These are phyloP conservation scores for Lachnellula suecica DNA, from an alignment of 2,329 filamentous ascomycete species.

Conservation along the genomic window DNA sequence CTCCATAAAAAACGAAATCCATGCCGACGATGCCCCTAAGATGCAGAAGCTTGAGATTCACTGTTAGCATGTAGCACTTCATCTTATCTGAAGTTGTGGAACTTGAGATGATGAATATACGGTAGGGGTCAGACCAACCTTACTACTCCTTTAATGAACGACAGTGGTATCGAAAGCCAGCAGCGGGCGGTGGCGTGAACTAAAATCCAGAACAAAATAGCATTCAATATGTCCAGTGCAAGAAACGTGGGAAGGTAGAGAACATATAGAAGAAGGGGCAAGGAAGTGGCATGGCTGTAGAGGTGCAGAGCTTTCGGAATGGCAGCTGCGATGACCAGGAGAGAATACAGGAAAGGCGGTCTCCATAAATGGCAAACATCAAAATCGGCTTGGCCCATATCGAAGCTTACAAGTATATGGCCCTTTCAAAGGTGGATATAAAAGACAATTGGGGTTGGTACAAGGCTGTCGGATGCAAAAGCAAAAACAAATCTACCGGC, in stretches of 20 bases:
- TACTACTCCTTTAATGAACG: not conserved
- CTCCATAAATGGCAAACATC: conserved; percentile 5
- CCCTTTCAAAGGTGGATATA: too few relatives aligned
- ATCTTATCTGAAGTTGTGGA: too few relatives aligned
- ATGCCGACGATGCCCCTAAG: conserved; percentile 33
- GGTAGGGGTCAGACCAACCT: conserved; percentile 1
- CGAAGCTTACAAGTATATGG: not conserved
- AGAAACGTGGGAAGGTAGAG: conserved; percentile 40
- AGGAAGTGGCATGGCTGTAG: conserved; percentile 12
- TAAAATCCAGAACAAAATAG: conserved; percentile 31
- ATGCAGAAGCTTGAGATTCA: conserved; percentile 21
- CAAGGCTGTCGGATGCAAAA: too few relatives aligned
- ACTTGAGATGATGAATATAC: not conserved
- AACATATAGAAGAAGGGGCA: conserved; percentile 27
- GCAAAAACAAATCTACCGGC: too few relatives aligned
- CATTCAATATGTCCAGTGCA: conserved; percentile 34
- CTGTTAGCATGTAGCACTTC: too few relatives aligned
- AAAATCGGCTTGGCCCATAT: conserved; percentile 2
- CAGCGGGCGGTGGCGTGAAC: conserved; percentile 27
- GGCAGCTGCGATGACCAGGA: conserved; percentile 10
- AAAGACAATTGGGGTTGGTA: too few relatives aligned
- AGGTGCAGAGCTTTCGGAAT: conserved; percentile 16
- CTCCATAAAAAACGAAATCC: conserved; percentile 39
- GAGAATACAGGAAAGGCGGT: conserved; percentile 16
- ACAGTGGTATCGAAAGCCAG: conserved; percentile 15